phyloP scores from a whole-genome alignment of 2,329 filamentous ascomycete genomes.

The Phyllosticta capitalensis region DNA sequence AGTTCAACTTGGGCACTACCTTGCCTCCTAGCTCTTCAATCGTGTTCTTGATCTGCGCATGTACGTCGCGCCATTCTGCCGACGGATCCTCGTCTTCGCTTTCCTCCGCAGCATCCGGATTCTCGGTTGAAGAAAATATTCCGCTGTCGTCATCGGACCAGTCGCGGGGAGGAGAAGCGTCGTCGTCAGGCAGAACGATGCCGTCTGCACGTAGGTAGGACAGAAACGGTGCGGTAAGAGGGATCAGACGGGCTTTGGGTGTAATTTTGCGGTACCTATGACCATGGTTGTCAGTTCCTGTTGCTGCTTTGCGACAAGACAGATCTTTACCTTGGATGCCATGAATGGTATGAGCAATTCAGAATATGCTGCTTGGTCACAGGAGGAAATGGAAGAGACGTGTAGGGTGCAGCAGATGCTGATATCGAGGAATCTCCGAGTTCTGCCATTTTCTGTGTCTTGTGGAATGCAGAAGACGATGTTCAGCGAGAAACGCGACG shows the following conservation, averaged over 20 bases:
- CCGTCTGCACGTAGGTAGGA: constrained; percentile 86
- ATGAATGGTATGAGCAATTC: constrained; percentile 87
- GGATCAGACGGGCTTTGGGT: constrained; percentile 77
- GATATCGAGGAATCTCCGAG: background rate
- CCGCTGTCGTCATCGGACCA: constrained; percentile 45
- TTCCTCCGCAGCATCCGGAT: constrained; percentile 41
- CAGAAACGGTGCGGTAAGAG: constrained; percentile 65
- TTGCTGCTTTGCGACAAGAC: background rate
- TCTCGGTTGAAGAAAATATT: constrained; percentile 37
- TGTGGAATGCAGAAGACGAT: background rate
- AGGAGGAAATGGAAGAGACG: constrained; percentile 62
- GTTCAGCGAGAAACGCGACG: background rate
- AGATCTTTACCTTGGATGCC: constrained; percentile 61
- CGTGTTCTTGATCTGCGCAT: constrained; percentile 63
- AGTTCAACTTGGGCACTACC: constrained; percentile 90
- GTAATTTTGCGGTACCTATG: constrained; percentile 68
- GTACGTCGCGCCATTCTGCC: constrained; percentile 56
- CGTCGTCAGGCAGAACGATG: constrained; percentile 73
- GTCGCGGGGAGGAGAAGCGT: constrained; percentile 31
- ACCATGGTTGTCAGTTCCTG: background rate
- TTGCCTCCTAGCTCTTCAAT: constrained; percentile 76
- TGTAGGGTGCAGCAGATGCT: constrained; percentile 13
- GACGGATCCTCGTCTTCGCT: constrained; percentile 56
- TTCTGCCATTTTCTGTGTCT: background rate
- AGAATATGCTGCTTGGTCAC: constrained; percentile 80